Base-by-base conservation (phyloP, 2,329 filamentous ascomycete species). In the Hyphodiscus sp. region DNA sequence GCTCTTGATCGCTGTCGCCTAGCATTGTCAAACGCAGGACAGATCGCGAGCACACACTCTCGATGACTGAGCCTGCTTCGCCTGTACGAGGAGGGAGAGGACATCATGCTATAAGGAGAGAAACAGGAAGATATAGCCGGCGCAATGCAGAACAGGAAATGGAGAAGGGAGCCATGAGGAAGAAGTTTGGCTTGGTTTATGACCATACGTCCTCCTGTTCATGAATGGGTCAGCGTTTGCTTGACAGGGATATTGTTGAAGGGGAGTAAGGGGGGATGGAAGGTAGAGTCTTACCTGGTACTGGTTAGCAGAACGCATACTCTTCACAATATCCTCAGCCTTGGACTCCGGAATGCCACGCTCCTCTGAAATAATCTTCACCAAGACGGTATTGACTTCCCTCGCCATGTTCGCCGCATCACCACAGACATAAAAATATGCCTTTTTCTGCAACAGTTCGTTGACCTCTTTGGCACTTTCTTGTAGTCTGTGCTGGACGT, bases 391-490 rank as follows among this genome's bases (percentile, higher is more conserved):
- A 70, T 95, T 96, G 66, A 96, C 91, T 70, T 95, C 91, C 54
- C 91, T 85, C 46, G 91, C 91, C 91, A 96, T 96, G 75, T 96
- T 91, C 53, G 94, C 89, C 0, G 95, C 95, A 69, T 99, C 94
- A 74, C 94, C 94, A 66, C 95, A 99, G 54, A 99, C 92, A 70
- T 99, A 99, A 71, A 99, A 91, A 73, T 94, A 96, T 5, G 90
- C 94, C 70, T 91, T 88, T 71, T 91, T 78, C 62, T 87, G 78
- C 10, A 99, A 78, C 1, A 99, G 82, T 60, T 92, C 85, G 73
- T 95, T 92, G 73, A 99, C 80, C 65, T 96, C 83, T 65, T 88
- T 81, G 55, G 88, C 85, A 49, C 85, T 79, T 71, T 97, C 89
- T 73, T 88, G 86, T 56, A 99, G 79, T 58, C 88, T 82, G 73